phyloP scores from a whole-genome alignment of 75 land plant genomes.

The Sequoiadendron giganteum region DNA sequence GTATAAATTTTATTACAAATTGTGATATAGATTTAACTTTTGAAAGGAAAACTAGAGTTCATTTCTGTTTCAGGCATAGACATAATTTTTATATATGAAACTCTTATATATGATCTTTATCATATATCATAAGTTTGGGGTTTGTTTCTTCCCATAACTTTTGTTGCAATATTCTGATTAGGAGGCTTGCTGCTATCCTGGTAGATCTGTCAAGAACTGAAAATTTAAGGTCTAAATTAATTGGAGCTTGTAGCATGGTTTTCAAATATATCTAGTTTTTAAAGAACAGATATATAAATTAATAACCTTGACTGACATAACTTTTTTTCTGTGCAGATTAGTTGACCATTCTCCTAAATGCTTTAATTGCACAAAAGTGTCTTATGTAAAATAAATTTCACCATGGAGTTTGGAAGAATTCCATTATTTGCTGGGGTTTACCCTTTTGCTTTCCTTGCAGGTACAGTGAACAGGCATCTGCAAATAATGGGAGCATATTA shows the following conservation, averaged over 20 bases:
- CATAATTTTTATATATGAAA: neutral
- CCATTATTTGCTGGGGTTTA: neutral
- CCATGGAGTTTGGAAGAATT: neutral
- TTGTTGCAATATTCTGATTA: too few species aligned
- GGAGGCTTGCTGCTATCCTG: neutral
- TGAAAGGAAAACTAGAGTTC: neutral
- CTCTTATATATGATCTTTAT: neutral
- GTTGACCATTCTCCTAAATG: neutral
- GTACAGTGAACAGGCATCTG: neutral
- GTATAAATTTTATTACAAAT: too few species aligned
- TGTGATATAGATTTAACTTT: neutral
- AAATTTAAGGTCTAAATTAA: neutral
- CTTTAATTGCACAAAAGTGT: neutral
- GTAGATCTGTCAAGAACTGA: neutral
- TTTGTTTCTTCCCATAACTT: too few species aligned
- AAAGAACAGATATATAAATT: neutral
- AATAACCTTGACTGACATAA: neutral
- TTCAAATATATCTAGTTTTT: neutral
- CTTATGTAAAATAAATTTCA: neutral
- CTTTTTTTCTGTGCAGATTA: neutral
- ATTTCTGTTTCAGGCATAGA: neutral
- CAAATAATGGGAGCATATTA: conserved; percentile 1
- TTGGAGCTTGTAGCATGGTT: neutral
- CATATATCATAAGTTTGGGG: too few species aligned
- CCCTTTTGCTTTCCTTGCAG: neutral